Evolutionary conservation across 768 basidiomycete species (phyloP).

Genomic region (Chalciporus chontae): DNA sequence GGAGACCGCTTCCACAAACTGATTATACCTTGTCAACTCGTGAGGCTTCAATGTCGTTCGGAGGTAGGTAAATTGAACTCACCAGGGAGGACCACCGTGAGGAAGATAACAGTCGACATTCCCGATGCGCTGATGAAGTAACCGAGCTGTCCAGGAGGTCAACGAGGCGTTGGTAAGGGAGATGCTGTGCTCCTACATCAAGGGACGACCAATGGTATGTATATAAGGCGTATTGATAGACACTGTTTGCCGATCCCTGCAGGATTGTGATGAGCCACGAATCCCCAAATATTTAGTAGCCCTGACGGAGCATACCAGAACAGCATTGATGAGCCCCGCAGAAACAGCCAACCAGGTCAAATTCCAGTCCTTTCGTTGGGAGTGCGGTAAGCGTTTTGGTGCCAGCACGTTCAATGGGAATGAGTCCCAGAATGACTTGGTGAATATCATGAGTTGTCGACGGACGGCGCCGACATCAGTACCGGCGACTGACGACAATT

Average conservation of each 20-base stretch:
- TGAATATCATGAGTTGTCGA: neutral
- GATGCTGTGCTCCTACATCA: neutral
- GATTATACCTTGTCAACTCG: neutral
- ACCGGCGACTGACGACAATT: neutral
- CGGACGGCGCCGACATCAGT: neutral
- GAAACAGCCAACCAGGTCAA: conserved; percentile 1
- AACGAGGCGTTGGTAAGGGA: neutral
- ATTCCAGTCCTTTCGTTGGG: neutral
- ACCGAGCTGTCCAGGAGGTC: neutral
- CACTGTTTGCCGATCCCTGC: neutral
- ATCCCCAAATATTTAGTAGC: neutral
- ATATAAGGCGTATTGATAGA: conserved; percentile 4
- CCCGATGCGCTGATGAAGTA: conserved; percentile 4
- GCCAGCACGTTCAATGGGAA: conserved; percentile 1
- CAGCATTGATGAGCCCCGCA: neutral
- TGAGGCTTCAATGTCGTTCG: neutral
- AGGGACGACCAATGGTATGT: conserved; percentile 1
- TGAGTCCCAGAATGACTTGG: conserved; percentile 3
- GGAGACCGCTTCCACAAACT: neutral
- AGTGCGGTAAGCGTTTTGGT: neutral
- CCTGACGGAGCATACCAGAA: neutral
- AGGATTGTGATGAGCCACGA: neutral
- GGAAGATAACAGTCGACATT: conserved; percentile 1
- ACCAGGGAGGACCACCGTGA: neutral
- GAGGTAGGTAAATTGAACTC: neutral